These are phyloP conservation scores for Beauveria rudraprayagi DNA, from an alignment of 2,329 filamentous ascomycete genomes.

Conservation along the genomic window DNA sequence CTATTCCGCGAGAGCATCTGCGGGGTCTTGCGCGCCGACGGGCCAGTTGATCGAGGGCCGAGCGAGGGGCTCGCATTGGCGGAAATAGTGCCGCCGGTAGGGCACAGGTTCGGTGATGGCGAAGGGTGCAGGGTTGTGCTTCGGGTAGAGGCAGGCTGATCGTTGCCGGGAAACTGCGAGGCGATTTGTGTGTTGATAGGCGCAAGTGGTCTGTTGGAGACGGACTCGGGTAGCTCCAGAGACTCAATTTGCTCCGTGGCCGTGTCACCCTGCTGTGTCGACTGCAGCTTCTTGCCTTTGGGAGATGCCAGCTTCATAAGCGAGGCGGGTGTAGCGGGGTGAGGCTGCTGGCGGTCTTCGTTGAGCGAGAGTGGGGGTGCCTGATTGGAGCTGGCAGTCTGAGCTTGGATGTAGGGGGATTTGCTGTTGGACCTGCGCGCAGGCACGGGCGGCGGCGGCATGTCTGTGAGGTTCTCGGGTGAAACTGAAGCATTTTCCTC, in stretches of 20 bases:
- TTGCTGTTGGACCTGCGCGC: slow-evolving; percentile 54
- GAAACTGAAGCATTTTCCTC: slow-evolving; percentile 60
- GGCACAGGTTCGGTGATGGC: slow-evolving; percentile 40
- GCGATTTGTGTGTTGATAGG: slow-evolving; percentile 36
- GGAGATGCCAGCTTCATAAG: slow-evolving; percentile 67
- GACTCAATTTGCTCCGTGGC: slow-evolving; percentile 48
- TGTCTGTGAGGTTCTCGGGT: slow-evolving; percentile 54
- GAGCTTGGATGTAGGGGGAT: slow-evolving; percentile 59
- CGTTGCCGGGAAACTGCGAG: slow-evolving; percentile 27
- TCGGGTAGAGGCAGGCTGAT: slow-evolving; percentile 35
- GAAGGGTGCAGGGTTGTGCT: slow-evolving; percentile 41
- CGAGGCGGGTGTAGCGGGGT: slow-evolving; percentile 78
- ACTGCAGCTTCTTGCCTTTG: slow-evolving; percentile 39
- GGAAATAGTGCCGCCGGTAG: slow-evolving; percentile 31
- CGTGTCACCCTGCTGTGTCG: slow-evolving; percentile 32
- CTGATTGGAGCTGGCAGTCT: slow-evolving; percentile 27
- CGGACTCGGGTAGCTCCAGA: slow-evolving; percentile 66
- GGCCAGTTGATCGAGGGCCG: slow-evolving; percentile 38
- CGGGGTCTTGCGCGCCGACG: slow-evolving; percentile 45
- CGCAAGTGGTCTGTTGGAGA: slow-evolving; percentile 23
- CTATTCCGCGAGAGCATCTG: slow-evolving; percentile 47
- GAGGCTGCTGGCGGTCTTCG: slow-evolving; percentile 32
- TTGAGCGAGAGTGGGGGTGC: not conserved
- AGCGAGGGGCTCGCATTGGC: slow-evolving; percentile 61
- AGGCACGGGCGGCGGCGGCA: slow-evolving; percentile 61